A percentile compares a stretch with the other conserved stretches of the same genome.
Evolutionary conservation across 192 early-diverging fungal species (phyloP).

Genomic region (Jimgerdemannia flammicorona): DNA sequence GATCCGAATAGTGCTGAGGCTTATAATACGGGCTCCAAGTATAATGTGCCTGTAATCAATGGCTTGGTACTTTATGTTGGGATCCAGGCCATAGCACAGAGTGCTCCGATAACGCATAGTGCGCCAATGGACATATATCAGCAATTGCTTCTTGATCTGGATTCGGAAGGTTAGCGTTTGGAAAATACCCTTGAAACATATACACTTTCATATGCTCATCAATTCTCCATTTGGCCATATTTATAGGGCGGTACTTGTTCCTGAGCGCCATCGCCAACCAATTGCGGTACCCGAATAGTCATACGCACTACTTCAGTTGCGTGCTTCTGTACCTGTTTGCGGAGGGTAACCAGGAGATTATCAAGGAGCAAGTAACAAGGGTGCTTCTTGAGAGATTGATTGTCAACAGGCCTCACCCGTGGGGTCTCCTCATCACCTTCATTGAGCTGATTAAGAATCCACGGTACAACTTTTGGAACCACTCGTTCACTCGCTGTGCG

Average conservation of each 20-base stretch:
- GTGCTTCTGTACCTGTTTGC: slow-evolving; percentile 85
- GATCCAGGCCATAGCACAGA: slow-evolving; percentile 64
- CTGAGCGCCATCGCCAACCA: slow-evolving; percentile 94
- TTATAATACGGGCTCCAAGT: slow-evolving; percentile 46
- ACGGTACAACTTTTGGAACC: slow-evolving; percentile 54
- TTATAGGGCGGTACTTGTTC: slow-evolving; percentile 74
- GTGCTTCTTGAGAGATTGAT: slow-evolving; percentile 93
- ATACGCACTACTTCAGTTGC: slow-evolving; percentile 93
- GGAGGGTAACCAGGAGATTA: slow-evolving; percentile 68
- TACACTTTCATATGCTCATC: neutral
- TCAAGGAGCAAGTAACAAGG: slow-evolving; percentile 94
- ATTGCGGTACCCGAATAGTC: slow-evolving; percentile 94
- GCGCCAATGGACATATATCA: slow-evolving; percentile 83
- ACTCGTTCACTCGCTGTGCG: slow-evolving; percentile 59
- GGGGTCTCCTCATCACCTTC: slow-evolving; percentile 95
- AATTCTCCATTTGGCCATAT: neutral
- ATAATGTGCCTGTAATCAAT: slow-evolving; percentile 81
- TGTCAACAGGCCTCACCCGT: slow-evolving; percentile 96
- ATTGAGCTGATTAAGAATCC: slow-evolving; percentile 96
- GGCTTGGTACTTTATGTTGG: slow-evolving; percentile 87
- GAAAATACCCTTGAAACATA: neutral
- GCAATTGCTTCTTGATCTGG: slow-evolving; percentile 68
- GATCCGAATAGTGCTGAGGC: slow-evolving; percentile 31
- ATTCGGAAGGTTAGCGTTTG: slow-evolving; percentile 58
- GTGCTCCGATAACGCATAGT: slow-evolving; percentile 50